Percentiles rank a stretch among this genome's conserved stretches.
Evolutionary conservation across 768 basidiomycete species (phyloP).

Genomic region (Mycena vulgaris): DNA sequence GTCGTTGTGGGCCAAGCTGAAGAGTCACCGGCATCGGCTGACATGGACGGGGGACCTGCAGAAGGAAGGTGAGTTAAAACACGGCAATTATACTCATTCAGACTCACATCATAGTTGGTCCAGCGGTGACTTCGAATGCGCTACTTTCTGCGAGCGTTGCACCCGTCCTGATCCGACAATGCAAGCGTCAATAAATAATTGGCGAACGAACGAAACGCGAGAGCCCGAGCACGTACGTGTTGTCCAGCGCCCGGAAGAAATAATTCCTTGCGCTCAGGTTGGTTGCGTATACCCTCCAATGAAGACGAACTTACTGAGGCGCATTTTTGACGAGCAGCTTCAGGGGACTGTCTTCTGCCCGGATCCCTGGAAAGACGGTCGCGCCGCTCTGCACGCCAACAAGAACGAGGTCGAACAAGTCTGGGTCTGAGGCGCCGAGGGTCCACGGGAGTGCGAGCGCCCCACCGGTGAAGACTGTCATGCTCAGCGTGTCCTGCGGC

Average conservation of each 20-base stretch:
- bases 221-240: background rate
- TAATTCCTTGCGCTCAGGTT: background rate
- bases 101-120: conserved; percentile 8
- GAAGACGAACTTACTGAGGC: conserved; percentile 11
- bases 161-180: conserved; percentile 3
- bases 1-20: background rate
- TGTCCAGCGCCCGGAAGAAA: conserved; percentile 22
- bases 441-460: conserved; percentile 15
- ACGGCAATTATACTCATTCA: background rate
- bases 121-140: conserved; percentile 7
- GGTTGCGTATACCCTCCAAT: background rate
- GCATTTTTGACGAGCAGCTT: background rate
- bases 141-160: conserved; percentile 8
- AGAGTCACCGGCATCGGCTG: background rate
- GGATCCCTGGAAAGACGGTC: conserved; percentile 1
- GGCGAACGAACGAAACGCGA: background rate
- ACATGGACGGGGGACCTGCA: background rate
- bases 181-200: background rate
- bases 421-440: conserved; percentile 10
- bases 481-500: conserved; percentile 20
- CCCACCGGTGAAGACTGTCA: conserved; percentile 11
- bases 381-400: background rate
- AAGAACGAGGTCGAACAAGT: conserved; percentile 12
- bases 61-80: background rate
- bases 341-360: background rate